Evolutionary conservation across 345 rosid genomes (phyloP), one percentile per base, ranked within the genome.

Genomic region (Hibiscus mutabilis): DNA sequence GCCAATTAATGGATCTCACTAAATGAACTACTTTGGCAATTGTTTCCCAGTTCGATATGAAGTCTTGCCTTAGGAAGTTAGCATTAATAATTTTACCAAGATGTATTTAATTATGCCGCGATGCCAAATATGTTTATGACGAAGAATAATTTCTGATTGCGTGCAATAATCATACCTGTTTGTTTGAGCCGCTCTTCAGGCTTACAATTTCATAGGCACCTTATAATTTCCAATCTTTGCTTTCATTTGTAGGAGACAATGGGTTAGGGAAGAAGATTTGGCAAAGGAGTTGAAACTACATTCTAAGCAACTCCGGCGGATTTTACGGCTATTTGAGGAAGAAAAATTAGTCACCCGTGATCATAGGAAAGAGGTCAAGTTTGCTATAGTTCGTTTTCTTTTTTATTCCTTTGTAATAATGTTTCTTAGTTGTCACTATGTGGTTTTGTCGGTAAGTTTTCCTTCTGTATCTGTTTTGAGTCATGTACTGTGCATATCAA

Each of bases 261-360:
- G 99, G 93, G 96, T 90, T 73, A 84, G 96, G 78, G 99, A 95
- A 83, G 97, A 95, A 81, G 97, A 89, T 84, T 83, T 95, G 82
- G 97, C 97, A 9, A 92, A 86, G 80, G 97, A 92, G 42, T 82
- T 92, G 82, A 88, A 85, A 74, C 67, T 87, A 65, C 96, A 95
- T 52, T 72, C 89, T 15, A 95, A 92, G 86, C 97, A 90, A 76
- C 90, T 92, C 27, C 86, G 93, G 9, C 87, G 92, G 61, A 87
- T 79, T 61, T 74, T 95, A 63, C 81, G 88, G 21, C 80, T 82
- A 63, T 89, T 92, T 69, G 96, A 95, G 81, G 93, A 89, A 81
- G 90, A 95, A 77, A 89, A 90, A 60, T 80, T 92, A 60, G 77
- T 90, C 19, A 86, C 89, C 61, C 89, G 93, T 42, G 91, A 87